Evolutionary conservation across 441 rosid species (phyloP).

Genomic region (Geranium incanum): DNA sequence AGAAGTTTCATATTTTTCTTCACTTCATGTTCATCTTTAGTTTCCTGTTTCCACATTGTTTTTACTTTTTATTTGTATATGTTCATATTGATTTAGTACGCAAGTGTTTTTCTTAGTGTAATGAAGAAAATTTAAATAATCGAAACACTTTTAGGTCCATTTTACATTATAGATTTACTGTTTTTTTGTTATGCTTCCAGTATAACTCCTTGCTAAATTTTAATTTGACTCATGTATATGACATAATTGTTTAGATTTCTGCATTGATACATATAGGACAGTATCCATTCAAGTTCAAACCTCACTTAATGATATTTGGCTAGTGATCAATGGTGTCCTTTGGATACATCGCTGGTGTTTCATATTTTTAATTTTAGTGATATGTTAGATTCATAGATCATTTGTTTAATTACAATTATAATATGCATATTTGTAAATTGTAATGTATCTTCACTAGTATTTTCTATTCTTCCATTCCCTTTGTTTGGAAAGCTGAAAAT

Average conservation of each 20-base stretch:
- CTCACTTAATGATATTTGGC: not conserved
- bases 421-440: slow-evolving; percentile 3
- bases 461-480: not conserved
- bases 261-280: not conserved
- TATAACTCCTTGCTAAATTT: not conserved
- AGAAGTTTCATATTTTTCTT: not conserved
- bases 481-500: not conserved
- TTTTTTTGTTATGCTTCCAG: not conserved
- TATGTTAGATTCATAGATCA: not conserved
- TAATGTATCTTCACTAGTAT: slow-evolving; percentile 1
- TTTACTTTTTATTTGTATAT: not conserved
- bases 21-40: not conserved
- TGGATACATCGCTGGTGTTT: not conserved
- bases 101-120: no score
- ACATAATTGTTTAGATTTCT: not conserved
- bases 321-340: not conserved
- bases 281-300: not conserved
- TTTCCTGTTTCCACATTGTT: not conserved
- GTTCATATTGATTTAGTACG: not conserved
- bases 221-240: not conserved
- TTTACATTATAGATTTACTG: not conserved
- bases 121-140: not conserved
- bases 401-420: not conserved
- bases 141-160: not conserved
- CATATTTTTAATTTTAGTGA: not conserved